phyloP scores from a whole-genome alignment of 164 flowering plant species.

The Umbellularia californica region DNA sequence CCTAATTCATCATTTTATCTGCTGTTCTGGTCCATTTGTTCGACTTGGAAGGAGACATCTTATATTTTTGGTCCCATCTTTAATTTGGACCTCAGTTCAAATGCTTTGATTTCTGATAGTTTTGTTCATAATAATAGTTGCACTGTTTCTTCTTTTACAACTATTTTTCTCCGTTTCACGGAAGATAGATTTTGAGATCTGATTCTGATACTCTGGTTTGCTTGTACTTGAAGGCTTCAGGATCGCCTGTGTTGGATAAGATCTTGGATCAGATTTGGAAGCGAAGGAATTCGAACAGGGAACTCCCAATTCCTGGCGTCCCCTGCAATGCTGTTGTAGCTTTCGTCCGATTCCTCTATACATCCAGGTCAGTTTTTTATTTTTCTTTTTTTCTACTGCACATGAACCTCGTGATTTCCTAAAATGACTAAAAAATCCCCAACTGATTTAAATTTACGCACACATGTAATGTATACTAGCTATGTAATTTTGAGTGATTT shows the following conservation, averaged over 20 bases:
- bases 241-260: constrained; percentile 54
- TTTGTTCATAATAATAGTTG: too few species aligned
- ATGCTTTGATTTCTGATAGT: too few species aligned
- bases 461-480: too few species aligned
- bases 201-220: background rate
- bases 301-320: constrained; percentile 31
- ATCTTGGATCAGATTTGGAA: constrained; percentile 45
- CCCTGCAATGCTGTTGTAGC: constrained; percentile 28
- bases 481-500: too few species aligned
- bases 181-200: too few species aligned
- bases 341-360: constrained; percentile 26
- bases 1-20: background rate
- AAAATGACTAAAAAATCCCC: too few species aligned
- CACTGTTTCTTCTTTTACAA: too few species aligned
- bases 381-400: background rate
- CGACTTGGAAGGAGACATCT: too few species aligned
- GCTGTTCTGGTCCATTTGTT: background rate
- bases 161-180: too few species aligned
- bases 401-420: too few species aligned
- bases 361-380: constrained; percentile 19
- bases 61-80: background rate
- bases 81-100: background rate
- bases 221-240: constrained; percentile 31
- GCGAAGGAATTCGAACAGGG: constrained; percentile 30
- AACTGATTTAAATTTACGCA: too few species aligned